Evolutionary conservation across 768 basidiomycete genomes (phyloP), one percentile per base, ranked within the genome.

Genomic region (Suillus discolor): DNA sequence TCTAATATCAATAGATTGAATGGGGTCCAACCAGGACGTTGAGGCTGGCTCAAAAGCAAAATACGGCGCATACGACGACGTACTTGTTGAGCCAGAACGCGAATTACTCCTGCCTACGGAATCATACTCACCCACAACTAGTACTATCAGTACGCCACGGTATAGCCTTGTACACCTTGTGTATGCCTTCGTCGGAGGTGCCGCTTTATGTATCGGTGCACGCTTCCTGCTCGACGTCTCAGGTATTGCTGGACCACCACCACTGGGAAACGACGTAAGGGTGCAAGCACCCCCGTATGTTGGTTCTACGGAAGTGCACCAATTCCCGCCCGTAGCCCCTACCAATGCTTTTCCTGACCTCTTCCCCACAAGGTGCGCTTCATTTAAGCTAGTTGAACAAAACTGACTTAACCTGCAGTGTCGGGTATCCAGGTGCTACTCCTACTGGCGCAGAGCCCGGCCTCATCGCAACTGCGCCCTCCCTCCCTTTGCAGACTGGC

Each of bases 371-470:
- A 70, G 87, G 77, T 78, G 36, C 4, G 74, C 23, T 4, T 39
- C 39, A 9, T 63, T 16, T 0, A 38, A 16, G 25, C 28, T 4
- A 3, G 16, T 44, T 28, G 49, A 23, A 12, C 8, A 9, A 39
- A 41, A 18, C 61, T 57, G 20, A 67, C 41, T 15, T 20, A 2
- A 11, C 13, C 6, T 44, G 18, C 57, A 77, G 77, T 69, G 88
- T 95, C 4, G 93, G 93, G 44, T 88, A 93, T 73, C 81, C 89
- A 3, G 93, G 93, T 18, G 82, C 80, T 28, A 94, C 92, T 1
- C 90, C 91, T 0, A 95, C 92, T 0, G 92, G 92, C 20, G 92
- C 89, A 9, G 92, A 93, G 71, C 82, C 92, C 1, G 91, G 82
- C 3, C 78, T 92, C 42, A 84, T 94, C 36, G 83, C 83, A 5